These are phyloP conservation scores for Irpex rosettiformis DNA, from an alignment of 1,284 basidiomycete genomes.

Conservation along the genomic window DNA sequence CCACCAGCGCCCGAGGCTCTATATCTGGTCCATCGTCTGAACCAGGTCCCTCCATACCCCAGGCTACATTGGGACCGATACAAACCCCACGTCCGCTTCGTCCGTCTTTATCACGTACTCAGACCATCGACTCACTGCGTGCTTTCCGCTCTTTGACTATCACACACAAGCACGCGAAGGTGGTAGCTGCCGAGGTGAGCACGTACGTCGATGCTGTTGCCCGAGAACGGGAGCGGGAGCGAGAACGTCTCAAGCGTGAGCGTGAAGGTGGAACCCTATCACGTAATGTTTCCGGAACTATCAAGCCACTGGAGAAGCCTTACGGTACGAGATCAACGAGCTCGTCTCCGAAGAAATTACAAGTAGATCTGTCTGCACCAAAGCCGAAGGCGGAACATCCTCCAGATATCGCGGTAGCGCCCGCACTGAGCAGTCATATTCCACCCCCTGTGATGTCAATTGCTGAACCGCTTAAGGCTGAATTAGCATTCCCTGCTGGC, in stretches of 20 bases:
- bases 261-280: slow-evolving; percentile 27
- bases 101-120: slow-evolving; percentile 26
- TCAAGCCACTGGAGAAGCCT: not conserved
- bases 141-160: slow-evolving; percentile 32
- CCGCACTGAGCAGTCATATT: not conserved
- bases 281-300: not conserved
- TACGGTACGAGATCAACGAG: not conserved
- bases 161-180: slow-evolving; percentile 34
- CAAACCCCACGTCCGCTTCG: not conserved
- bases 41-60: not conserved
- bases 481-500: not conserved
- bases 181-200: slow-evolving; percentile 54
- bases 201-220: slow-evolving; percentile 69
- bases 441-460: not conserved
- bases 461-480: not conserved
- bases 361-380: not conserved
- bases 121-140: slow-evolving; percentile 31
- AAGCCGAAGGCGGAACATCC: not conserved
- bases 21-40: not conserved
- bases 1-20: not conserved
- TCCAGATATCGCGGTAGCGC: not conserved
- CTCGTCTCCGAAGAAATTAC: not conserved
- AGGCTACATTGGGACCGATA: not conserved
- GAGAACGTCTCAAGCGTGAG: slow-evolving; percentile 65
- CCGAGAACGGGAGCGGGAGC: slow-evolving; percentile 66